Conservation (phyloP, 139 green algal species). For the Coelastrella sp. region DNA sequence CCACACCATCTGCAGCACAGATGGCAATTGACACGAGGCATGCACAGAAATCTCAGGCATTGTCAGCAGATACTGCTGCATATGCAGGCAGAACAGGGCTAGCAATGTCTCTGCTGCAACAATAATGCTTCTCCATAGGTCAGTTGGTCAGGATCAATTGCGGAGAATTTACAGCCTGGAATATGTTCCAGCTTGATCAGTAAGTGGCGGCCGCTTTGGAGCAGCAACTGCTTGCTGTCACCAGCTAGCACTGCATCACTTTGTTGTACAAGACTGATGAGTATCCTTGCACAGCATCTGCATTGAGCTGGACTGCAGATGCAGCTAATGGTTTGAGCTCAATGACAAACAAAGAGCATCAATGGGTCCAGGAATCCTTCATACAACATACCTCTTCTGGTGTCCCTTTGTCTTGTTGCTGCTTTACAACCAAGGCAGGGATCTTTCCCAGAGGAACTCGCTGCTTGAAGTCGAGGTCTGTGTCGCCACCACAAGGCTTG, state of each 20-base stretch:
- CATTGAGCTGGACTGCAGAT: too few species aligned
- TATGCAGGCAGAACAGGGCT: neutral
- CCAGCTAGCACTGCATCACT: too few species aligned
- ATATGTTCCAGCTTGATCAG: too few species aligned
- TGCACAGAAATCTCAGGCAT: neutral
- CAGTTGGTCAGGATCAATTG: neutral
- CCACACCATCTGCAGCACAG: constrained; percentile 20
- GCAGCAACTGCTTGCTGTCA: too few species aligned
- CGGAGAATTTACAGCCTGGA: neutral
- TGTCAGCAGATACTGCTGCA: neutral
- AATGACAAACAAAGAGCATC: too few species aligned
- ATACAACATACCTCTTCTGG: neutral
- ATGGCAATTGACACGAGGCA: too few species aligned
- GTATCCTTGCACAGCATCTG: too few species aligned
- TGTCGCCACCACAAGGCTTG: constrained; percentile 9
- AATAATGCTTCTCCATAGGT: too few species aligned
- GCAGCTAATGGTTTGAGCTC: too few species aligned
- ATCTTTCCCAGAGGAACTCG: constrained; percentile 48
- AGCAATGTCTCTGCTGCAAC: neutral
- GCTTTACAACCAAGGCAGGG: constrained; percentile 31
- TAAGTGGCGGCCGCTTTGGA: too few species aligned
- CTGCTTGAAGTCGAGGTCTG: neutral
- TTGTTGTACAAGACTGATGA: too few species aligned
- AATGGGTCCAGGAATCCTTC: too few species aligned
- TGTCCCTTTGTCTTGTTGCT: neutral